phyloP scores from a whole-genome alignment of 495 filamentous ascomycete genomes.

The Melanomma pulvis-pyrius region DNA sequence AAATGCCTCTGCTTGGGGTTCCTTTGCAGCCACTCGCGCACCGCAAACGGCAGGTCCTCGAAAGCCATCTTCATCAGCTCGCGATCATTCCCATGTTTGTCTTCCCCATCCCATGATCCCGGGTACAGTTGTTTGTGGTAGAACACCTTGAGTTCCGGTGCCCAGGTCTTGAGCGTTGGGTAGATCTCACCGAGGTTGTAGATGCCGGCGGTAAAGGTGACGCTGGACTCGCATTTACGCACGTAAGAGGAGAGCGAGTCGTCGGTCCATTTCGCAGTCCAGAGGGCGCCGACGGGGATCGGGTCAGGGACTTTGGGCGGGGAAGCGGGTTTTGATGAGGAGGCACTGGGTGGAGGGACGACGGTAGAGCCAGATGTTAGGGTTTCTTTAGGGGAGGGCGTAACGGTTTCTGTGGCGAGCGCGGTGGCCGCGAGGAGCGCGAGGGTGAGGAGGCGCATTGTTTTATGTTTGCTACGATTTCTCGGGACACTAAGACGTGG shows the following conservation, averaged over 20 bases:
- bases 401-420: constrained; percentile 11
- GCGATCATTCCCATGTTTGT: constrained; percentile 31
- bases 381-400: constrained; percentile 9
- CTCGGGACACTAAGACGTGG: neutral
- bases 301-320: constrained; percentile 11
- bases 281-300: constrained; percentile 22
- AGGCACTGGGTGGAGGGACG: constrained; percentile 12
- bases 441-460: constrained; percentile 25
- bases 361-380: constrained; percentile 8
- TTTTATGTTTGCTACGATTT: neutral
- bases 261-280: constrained; percentile 19
- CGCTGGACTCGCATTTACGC: constrained; percentile 2
- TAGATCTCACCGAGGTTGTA: constrained; percentile 35
- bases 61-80: constrained; percentile 34
- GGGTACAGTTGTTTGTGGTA: constrained; percentile 36
- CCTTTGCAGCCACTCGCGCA: constrained; percentile 28
- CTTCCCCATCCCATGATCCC: constrained; percentile 33
- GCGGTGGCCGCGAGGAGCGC: constrained; percentile 21
- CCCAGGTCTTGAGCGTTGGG: constrained; percentile 27
- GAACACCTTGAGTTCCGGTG: constrained; percentile 38
- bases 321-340: constrained; percentile 1
- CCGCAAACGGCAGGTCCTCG: constrained; percentile 28
- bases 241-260: constrained; percentile 19
- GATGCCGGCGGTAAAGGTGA: constrained; percentile 23
- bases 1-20: constrained; percentile 29